These are phyloP conservation scores for Wickerhamomyces alni DNA, from an alignment of 805 yeast genomes.

Conservation along the genomic window DNA sequence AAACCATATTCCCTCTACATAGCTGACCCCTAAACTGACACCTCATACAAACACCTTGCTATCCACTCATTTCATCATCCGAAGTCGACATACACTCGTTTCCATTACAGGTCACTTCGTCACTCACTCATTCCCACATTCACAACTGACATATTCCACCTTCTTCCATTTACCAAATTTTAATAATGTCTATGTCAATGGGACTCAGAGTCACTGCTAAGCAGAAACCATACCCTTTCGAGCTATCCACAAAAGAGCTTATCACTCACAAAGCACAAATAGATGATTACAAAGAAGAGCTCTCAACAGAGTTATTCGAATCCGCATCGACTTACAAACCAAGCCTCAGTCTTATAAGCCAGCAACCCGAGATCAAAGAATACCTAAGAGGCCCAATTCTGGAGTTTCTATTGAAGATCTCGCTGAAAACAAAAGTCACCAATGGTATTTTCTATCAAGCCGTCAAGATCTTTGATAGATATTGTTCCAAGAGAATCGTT, in stretches of 20 bases:
- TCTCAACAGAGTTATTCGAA: constrained; percentile 33
- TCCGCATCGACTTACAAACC: constrained; percentile 40
- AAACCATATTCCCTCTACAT: background rate
- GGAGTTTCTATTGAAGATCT: constrained; percentile 72
- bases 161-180: background rate
- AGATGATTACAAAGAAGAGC: constrained; percentile 48
- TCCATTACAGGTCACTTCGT: too few species aligned
- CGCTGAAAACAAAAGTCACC: constrained; percentile 57
- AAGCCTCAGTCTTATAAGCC: constrained; percentile 58
- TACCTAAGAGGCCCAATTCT: constrained; percentile 67
- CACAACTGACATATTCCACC: background rate
- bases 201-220: constrained; percentile 35
- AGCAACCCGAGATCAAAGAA: constrained; percentile 84
- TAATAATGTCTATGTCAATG: constrained; percentile 17
- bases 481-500: constrained; percentile 83
- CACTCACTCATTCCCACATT: too few species aligned
- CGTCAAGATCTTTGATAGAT: constrained; percentile 78
- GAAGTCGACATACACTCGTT: too few species aligned
- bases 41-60: too few species aligned
- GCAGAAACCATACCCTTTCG: constrained; percentile 46
- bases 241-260: constrained; percentile 44
- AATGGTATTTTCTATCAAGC: constrained; percentile 64
- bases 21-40: too few species aligned
- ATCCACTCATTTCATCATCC: too few species aligned
- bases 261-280: constrained; percentile 38